Percentiles rank a stretch among this genome's conserved stretches.
Evolutionary conservation across 108 stramenopile species (phyloP).

Genomic region (Nitzschia sp.): DNA sequence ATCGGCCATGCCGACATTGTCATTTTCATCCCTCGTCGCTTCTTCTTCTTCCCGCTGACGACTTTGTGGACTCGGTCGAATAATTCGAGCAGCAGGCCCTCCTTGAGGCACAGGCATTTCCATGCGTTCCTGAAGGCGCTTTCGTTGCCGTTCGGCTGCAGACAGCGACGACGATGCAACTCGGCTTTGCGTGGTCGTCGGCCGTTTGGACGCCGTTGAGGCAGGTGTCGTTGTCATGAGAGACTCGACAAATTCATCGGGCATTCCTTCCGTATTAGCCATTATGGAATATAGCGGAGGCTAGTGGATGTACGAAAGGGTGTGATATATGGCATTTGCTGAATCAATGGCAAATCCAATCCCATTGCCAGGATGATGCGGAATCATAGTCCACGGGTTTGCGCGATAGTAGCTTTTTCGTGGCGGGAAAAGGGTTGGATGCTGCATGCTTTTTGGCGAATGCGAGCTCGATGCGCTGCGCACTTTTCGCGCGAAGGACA

Average conservation of each 20-base stretch:
- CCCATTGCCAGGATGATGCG: too few species aligned
- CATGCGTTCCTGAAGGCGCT: conserved; percentile 47
- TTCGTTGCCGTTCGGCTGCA: conserved; percentile 8
- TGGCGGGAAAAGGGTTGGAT: not conserved
- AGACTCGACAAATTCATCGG: conserved; percentile 67
- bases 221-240: conserved; percentile 40
- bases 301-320: too few species aligned
- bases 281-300: conserved; percentile 50
- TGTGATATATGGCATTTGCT: too few species aligned
- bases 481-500: too few species aligned
- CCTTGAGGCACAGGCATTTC: conserved; percentile 66
- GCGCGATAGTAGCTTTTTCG: not conserved
- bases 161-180: not conserved
- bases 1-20: not conserved
- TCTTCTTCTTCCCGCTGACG: not conserved
- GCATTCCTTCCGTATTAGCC: conserved; percentile 79
- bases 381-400: too few species aligned
- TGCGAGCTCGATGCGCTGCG: not conserved
- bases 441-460: not conserved
- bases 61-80: conserved; percentile 46
- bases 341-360: too few species aligned
- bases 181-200: not conserved
- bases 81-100: conserved; percentile 69
- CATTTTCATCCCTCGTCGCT: not conserved
- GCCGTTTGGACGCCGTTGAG: not conserved